phyloP scores from a whole-genome alignment of 305 asterid genomes.

The Fraxinus floribunda region DNA sequence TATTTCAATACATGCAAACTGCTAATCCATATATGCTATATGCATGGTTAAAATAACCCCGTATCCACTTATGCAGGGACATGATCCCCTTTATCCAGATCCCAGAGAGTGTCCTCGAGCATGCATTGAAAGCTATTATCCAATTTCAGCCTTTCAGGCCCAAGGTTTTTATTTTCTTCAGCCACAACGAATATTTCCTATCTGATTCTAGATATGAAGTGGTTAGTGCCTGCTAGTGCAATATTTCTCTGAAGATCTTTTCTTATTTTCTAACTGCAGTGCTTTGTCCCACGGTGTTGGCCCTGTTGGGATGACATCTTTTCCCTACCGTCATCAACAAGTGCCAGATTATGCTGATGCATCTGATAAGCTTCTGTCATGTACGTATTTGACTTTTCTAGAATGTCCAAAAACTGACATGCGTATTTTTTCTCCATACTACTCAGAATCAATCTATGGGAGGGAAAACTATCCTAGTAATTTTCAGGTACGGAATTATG shows the following conservation, averaged over 20 bases:
- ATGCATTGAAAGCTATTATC: constrained; percentile 37
- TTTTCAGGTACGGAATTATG: constrained; percentile 27
- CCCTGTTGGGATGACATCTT: constrained; percentile 12
- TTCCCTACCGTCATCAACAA: constrained; percentile 34
- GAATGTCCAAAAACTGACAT: constrained; percentile 7
- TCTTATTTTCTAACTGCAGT: constrained; percentile 28
- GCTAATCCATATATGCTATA: neutral
- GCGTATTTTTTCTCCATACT: constrained; percentile 10
- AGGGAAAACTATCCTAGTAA: constrained; percentile 26
- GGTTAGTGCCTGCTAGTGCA: constrained; percentile 12
- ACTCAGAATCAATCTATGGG: constrained; percentile 30
- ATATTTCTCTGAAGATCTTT: constrained; percentile 7
- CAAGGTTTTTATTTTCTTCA: constrained; percentile 38
- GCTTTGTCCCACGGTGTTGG: constrained; percentile 22
- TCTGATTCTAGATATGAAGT: constrained; percentile 20
- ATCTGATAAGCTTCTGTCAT: constrained; percentile 32
- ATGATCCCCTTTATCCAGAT: constrained; percentile 35
- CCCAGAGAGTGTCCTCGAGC: constrained; percentile 36
- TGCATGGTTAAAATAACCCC: neutral
- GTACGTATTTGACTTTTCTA: neutral
- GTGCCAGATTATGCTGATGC: constrained; percentile 27
- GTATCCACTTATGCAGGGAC: constrained; percentile 39
- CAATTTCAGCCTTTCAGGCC: constrained; percentile 22
- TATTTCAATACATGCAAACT: neutral
- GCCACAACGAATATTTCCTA: constrained; percentile 1